Base-by-base conservation (phyloP, 1,284 basidiomycete genomes). In the Calocybe gambosa region DNA sequence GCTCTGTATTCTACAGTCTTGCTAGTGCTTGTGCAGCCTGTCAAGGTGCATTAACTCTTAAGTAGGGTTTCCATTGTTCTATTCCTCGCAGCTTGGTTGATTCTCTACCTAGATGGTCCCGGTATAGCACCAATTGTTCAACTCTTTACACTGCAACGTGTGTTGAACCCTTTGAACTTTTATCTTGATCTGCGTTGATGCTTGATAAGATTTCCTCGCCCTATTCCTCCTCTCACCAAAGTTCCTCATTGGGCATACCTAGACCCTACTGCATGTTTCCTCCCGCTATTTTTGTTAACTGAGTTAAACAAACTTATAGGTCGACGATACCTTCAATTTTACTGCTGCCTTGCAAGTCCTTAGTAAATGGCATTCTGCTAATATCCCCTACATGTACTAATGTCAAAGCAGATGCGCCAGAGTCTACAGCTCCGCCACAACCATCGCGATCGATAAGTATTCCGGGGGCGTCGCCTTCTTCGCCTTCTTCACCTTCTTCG, bases 231-330 rank as follows among this genome's bases (percentile, higher is more conserved):
- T 26, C 59, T 52, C 7, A 65, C 65, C 8, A 53, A 43, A 10
- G 65, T 73, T 5, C 70, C 70, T 10, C 58, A 65, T 42, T 73
- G 65, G 50, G 71, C 70, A 2, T 68, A 66, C 45, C 45, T 59
- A 15, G 53, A 68, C 53, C 62, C 68, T 37, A 45, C 54, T 29
- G 66, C 65, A 51, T 45, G 58, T 47, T 29, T 16, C 15, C 13
- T 6, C 2, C 8, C 15, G 4, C 13, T 23, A 4, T n/a, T 15
- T 15, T 12, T 5, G 5, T 13, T 19, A 39, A 23, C 33, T 45
- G 19, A 36, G 28, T 28, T 18, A n/a, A 19, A 3, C 42, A 31
- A 12, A 13, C 19, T 15, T 38, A 19, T 26, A 53, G 47, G 5
- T n/a, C 15, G 43, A 33, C 5, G 60, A 64, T 44, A 55, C 39